Evolutionary conservation across 352 stramenopile species (phyloP), one percentile per base, ranked within the genome.

Genomic region (Pilasporangium apinafurcum): DNA sequence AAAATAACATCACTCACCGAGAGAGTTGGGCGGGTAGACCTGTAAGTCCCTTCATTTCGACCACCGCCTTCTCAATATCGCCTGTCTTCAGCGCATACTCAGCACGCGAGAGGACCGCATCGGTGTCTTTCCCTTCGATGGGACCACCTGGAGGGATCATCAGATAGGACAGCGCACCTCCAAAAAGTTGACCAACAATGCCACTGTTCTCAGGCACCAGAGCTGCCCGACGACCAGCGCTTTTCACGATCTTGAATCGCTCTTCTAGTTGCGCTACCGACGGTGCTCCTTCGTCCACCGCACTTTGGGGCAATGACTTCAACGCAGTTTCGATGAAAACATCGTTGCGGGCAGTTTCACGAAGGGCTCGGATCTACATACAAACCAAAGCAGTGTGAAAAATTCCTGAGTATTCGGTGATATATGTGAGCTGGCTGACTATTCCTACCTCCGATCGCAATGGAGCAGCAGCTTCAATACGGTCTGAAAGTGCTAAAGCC

Each of bases 71-170:
- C 46, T 92, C 75, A 28, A 92, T 80, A 39, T 92, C 77, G 27
- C 80, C 80, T 6, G 69, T 74, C 51, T 85, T 86, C n/a, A 92
- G 53, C 26, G 80, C 80, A 31, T 86, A 92, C 38, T 92, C 80
- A 20, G 80, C 80, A 27, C 80, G 80, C 29, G 80, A 92, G 35
- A 89, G 71, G 10, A 92, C 54, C 4, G 80, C 80, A 28, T 92
- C 80, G 24, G 77, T 69, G 45, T 85, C 77, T 8, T 47, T 59
- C 26, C 80, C 80, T 46, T 90, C 70, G 31, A 92, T 82, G 8
- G 80, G 80, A 4, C 77, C 80, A 34, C 75, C 80, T 28, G 80
- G 80, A 8, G 77, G 72, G 43, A 92, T 90, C 40, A 92, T 72
- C 10, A 92, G 48, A 47, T 79, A 70, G 33, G 77, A 86, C 27